Evolutionary conservation across 176 grass and related monocot species (phyloP).

Genomic region (Zoysia japonica): DNA sequence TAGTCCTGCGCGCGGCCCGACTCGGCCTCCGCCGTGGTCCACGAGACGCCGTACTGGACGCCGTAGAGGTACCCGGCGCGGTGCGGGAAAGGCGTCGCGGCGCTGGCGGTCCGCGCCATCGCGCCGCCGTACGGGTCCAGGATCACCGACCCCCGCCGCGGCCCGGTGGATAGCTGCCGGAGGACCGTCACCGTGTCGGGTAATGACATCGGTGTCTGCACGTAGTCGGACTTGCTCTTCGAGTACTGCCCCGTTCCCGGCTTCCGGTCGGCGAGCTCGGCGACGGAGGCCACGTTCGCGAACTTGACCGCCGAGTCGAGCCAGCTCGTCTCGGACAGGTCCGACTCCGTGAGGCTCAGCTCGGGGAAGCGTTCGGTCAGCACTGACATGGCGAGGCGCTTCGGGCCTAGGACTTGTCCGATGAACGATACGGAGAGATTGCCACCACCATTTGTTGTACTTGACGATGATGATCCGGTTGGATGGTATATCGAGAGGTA

Average conservation of each 20-base stretch:
- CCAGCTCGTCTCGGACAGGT: conserved; percentile 58
- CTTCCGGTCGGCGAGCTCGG: conserved; percentile 26
- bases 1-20: background rate
- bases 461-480: conserved; percentile 5
- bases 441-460: conserved; percentile 3
- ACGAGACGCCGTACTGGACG: conserved; percentile 57
- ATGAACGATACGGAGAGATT: conserved; percentile 39
- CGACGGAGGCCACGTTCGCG: conserved; percentile 1
- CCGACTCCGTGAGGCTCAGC: conserved; percentile 36
- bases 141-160: conserved; percentile 28
- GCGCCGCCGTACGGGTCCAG: conserved; percentile 68
- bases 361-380: conserved; percentile 40
- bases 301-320: conserved; percentile 54
- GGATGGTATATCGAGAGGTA: conserved; percentile 45
- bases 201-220: conserved; percentile 27
- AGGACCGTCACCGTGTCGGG: conserved; percentile 11
- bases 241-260: conserved; percentile 6
- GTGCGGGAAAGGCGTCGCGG: conserved; percentile 53
- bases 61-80: conserved; percentile 48
- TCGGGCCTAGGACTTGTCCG: conserved; percentile 43
- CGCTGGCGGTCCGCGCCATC: conserved; percentile 41
- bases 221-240: conserved; percentile 74
- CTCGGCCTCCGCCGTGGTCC: background rate
- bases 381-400: conserved; percentile 10
- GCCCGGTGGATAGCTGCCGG: conserved; percentile 28